Base-by-base conservation (phyloP, 768 basidiomycete species). In the Phylloporus rhodoxanthus region DNA sequence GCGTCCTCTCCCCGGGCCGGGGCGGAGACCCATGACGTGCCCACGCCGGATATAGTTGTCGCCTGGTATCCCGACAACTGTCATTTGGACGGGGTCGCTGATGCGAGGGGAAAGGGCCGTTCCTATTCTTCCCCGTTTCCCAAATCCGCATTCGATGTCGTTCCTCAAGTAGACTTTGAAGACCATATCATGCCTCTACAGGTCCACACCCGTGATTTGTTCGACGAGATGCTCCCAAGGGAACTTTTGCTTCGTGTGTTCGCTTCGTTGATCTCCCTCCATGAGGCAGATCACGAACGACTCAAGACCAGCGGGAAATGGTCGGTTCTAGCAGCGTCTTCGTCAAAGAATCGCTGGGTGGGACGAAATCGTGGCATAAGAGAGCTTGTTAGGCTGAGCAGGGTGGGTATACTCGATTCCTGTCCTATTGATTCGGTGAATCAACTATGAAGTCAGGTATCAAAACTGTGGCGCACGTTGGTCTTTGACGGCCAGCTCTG, bases 401-500 rank as follows among this genome's bases (percentile, higher is more conserved):
- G 87, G 74, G 91, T 94, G 68, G 69, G 82, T 72, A 53, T 51
- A 56, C 8, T 52, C 34, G 40, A 43, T 47, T 62, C 32, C 43
- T 54, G 29, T 54, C 39, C 46, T 38, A n/a, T 47, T 28, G 14
- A 8, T 38, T 43, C 34, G 42, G 40, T 63, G n/a, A 54, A 57
- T 47, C 49, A 52, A 56, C 39, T 39, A 10, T 53, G 55, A 52
- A 38, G 32, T 58, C 54, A 91, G 87, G 85, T 91, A 10, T 92
- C 85, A 25, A 85, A 79, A 62, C 60, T 73, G 9, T 95, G 91
- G 91, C 81, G 78, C 45, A 63, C 70, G 2, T 77, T 93, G 33
- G 81, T 84, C 21, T 81, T 84, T 57, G 92, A 95, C 63, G 91
- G 91, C 13, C 87, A 91, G 59, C 74, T 94, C n/a, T 94, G 92